Evolutionary conservation across 176 grass and related monocot genomes (phyloP).

Genomic region (Puccinellia tenuiflora): DNA sequence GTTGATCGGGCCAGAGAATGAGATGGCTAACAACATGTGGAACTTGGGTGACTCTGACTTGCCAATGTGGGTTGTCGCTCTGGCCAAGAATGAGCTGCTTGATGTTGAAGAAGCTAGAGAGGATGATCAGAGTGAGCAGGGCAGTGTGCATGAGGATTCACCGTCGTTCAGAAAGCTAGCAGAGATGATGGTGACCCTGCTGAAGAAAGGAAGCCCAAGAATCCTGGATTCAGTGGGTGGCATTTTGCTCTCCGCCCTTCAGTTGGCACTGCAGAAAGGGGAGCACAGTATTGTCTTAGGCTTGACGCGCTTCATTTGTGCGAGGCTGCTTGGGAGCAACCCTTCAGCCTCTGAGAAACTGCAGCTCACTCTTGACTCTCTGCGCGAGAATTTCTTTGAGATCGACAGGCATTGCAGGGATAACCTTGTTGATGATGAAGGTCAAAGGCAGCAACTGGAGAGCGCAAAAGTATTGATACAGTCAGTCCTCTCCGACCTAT

Average conservation of each 20-base stretch:
- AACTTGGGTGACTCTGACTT: constrained; percentile 28
- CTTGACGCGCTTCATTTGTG: constrained; percentile 55
- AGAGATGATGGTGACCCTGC: constrained; percentile 46
- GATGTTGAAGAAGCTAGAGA: constrained; percentile 33
- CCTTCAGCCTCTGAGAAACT: constrained; percentile 26
- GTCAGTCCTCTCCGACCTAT: constrained; percentile 47
- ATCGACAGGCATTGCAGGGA: constrained; percentile 41
- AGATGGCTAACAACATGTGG: constrained; percentile 16
- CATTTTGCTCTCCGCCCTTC: constrained; percentile 43
- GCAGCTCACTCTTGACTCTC: constrained; percentile 32
- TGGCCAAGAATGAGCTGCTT: constrained; percentile 56
- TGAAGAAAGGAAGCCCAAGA: constrained; percentile 72
- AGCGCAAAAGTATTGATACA: constrained; percentile 48
- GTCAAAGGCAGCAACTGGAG: constrained; percentile 47
- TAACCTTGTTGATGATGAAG: constrained; percentile 18
- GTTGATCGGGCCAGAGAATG: constrained; percentile 35
- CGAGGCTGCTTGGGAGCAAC: constrained; percentile 43
- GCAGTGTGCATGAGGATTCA: neutral
- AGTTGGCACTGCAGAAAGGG: constrained; percentile 31
- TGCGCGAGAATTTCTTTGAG: constrained; percentile 42
- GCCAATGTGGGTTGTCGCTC: constrained; percentile 58
- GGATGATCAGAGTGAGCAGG: constrained; percentile 26
- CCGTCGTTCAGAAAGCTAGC: constrained; percentile 50
- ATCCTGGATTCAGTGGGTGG: constrained; percentile 57
- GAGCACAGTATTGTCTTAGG: constrained; percentile 49